Conservation (phyloP, 768 basidiomycete genomes). For the Russula abietina region DNA sequence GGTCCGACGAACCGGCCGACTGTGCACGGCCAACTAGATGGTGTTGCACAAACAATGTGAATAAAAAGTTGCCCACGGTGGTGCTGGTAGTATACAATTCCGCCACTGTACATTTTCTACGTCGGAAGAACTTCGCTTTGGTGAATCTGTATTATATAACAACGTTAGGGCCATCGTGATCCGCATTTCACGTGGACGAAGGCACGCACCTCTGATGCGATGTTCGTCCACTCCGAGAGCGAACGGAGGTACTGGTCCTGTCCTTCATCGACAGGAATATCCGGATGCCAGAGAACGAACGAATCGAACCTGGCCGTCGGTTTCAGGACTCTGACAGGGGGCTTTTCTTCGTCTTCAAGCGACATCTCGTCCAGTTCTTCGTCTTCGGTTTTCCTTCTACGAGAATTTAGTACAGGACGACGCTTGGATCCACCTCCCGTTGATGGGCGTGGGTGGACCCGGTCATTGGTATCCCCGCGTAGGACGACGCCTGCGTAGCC, state of each 20-base stretch:
- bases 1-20: too few relatives aligned
- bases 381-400: conserved; percentile 29
- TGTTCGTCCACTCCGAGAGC: conserved; percentile 62
- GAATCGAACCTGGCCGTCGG: conserved; percentile 54
- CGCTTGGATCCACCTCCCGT: conserved; percentile 30
- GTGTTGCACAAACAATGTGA: neutral
- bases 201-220: conserved; percentile 54
- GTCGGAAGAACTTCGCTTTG: neutral
- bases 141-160: conserved; percentile 9
- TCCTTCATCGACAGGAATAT: conserved; percentile 61
- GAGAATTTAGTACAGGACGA: conserved; percentile 26
- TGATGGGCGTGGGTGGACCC: conserved; percentile 6
- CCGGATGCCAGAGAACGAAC: conserved; percentile 72
- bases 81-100: neutral
- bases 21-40: neutral
- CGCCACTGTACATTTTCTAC: neutral
- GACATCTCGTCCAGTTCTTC: conserved; percentile 25
- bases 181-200: conserved; percentile 30
- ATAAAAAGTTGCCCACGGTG: neutral
- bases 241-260: conserved; percentile 67
- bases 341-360: conserved; percentile 28
- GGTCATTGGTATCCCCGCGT: conserved; percentile 28
- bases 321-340: conserved; percentile 35
- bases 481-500: conserved; percentile 69
- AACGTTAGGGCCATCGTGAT: neutral